These are phyloP conservation scores for Solanum tarapatanum DNA, from an alignment of 257 asterid genomes.

Conservation along the genomic window DNA sequence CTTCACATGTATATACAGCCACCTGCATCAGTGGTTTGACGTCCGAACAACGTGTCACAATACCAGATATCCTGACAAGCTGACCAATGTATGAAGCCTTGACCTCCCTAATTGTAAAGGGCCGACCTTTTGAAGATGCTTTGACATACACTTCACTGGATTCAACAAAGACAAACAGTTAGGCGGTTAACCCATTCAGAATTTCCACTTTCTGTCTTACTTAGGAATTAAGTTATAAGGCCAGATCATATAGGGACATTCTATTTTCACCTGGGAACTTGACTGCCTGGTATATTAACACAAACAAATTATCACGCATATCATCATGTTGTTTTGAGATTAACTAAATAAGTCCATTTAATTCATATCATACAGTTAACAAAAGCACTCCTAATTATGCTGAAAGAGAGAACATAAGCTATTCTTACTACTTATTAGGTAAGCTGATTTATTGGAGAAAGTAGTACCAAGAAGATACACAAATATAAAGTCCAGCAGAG, in stretches of 20 bases:
- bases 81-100: constrained; percentile 90
- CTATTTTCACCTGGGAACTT: background rate
- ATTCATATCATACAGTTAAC: background rate
- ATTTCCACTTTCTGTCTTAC: background rate
- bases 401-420: background rate
- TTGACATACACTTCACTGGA: constrained; percentile 82
- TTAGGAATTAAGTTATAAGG: background rate
- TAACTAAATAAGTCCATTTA: background rate
- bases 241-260: background rate
- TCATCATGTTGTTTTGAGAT: background rate
- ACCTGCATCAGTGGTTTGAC: constrained; percentile 97
- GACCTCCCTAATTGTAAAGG: constrained; percentile 92
- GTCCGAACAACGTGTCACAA: constrained; percentile 92
- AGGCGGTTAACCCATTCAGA: background rate
- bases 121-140: constrained; percentile 77
- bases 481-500: background rate
- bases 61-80: constrained; percentile 84
- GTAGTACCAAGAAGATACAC: background rate
- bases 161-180: constrained; percentile 16
- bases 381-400: background rate
- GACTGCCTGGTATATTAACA: background rate
- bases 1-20: constrained; percentile 96
- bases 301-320: background rate
- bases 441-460: background rate
- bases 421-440: background rate